Evolutionary conservation across 2,329 filamentous ascomycete genomes (phyloP).

Genomic region (Graphilbum sp.): DNA sequence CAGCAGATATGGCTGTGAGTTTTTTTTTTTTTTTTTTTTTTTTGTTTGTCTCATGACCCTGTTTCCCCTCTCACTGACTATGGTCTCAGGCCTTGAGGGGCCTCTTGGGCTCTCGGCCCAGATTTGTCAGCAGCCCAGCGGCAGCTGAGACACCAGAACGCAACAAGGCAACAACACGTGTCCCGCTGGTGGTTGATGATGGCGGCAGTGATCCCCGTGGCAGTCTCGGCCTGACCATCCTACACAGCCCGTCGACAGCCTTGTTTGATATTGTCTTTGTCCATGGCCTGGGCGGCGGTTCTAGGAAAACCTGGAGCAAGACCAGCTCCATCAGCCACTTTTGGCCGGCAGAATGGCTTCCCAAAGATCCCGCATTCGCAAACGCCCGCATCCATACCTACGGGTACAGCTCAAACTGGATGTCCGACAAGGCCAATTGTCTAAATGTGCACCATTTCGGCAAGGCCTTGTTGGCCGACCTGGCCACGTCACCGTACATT

Average conservation of each 20-base stretch:
- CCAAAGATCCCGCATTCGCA: conserved; percentile 14
- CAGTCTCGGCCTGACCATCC: conserved; percentile 12
- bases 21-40: no score
- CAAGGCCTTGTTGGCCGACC: conserved; percentile 14
- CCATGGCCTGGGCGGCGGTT: conserved; percentile 24
- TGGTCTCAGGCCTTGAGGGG: no score
- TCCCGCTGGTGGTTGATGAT: no score
- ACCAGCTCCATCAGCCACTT: conserved; percentile 15
- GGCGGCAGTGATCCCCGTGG: conserved; percentile 2
- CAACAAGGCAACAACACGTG: no score
- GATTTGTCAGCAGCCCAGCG: no score
- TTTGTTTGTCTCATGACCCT: no score
- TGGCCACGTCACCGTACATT: conserved; percentile 12
- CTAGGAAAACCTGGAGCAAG: conserved; percentile 24
- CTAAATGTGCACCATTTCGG: conserved; percentile 18
- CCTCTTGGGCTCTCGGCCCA: no score
- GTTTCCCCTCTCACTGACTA: no score
- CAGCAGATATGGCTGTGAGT: no score
- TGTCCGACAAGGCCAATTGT: conserved; percentile 11
- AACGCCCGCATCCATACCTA: conserved; percentile 15
- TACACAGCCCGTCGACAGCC: conserved; percentile 14
- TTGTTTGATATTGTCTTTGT: conserved; percentile 24
- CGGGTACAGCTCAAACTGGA: conserved; percentile 18
- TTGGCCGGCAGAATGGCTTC: conserved; percentile 24
- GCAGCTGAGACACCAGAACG: no score